Evolutionary conservation across 768 basidiomycete genomes (phyloP).

Genomic region (Cystofilobasidium ferigula): DNA sequence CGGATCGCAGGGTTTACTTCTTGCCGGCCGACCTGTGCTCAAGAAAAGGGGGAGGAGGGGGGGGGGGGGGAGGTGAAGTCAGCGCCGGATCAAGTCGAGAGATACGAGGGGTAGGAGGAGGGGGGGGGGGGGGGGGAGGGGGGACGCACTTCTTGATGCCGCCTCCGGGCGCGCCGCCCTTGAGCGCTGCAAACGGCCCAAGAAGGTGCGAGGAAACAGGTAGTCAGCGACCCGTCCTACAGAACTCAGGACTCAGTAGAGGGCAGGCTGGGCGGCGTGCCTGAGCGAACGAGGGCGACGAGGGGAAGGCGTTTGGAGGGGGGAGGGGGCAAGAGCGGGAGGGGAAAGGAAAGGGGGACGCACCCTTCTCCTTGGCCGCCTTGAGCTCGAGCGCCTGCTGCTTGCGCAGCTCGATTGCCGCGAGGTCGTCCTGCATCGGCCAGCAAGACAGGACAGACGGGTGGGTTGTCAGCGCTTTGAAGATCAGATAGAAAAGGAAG

Average conservation of each 20-base stretch:
- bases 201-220: not conserved
- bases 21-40: constrained; percentile 21
- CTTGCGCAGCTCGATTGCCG: constrained; percentile 26
- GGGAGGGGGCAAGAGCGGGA: not conserved
- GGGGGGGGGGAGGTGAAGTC: not conserved
- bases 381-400: constrained; percentile 28
- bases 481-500: too few species aligned
- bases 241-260: not conserved
- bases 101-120: not conserved
- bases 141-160: constrained; percentile 28
- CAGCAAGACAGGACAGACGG: not conserved
- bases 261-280: not conserved
- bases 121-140: not conserved
- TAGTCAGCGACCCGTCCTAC: not conserved
- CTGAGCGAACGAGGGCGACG: not conserved
- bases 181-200: constrained; percentile 16
- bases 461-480: not conserved
- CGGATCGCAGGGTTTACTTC: too few species aligned
- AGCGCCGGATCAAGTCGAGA: too few species aligned
- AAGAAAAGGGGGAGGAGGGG: not conserved
- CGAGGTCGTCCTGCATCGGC: constrained; percentile 27
- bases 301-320: not conserved
- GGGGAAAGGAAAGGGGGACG: not conserved
- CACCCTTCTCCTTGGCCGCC: constrained; percentile 28
- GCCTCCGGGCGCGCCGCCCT: constrained; percentile 25